phyloP scores from a whole-genome alignment of 2,329 filamentous ascomycete genomes.

The Colletotrichum tofieldiae region DNA sequence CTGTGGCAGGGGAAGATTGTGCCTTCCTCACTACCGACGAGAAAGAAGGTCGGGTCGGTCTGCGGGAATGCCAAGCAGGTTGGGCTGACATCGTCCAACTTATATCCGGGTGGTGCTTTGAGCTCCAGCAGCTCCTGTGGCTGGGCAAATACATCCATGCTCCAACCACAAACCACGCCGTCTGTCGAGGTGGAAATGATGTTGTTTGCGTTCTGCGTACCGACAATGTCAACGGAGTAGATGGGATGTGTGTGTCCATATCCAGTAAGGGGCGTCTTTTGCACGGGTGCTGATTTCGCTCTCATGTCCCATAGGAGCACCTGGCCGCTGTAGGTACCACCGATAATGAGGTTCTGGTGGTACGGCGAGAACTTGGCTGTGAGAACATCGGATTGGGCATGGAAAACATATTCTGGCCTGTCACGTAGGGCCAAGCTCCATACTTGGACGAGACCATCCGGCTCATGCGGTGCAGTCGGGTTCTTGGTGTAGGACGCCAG shows the following conservation, averaged over 20 bases:
- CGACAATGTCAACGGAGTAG: slow-evolving; percentile 95
- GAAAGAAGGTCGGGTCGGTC: slow-evolving; percentile 96
- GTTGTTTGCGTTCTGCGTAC: slow-evolving; percentile 98
- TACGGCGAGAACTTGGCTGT: slow-evolving; percentile 99
- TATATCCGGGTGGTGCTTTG: slow-evolving; percentile 86
- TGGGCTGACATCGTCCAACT: slow-evolving; percentile 94
- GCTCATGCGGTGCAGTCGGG: slow-evolving; percentile 92
- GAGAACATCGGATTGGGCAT: slow-evolving; percentile 94
- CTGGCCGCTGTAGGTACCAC: slow-evolving; percentile 96
- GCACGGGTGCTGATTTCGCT: slow-evolving; percentile 88
- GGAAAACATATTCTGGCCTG: slow-evolving; percentile 95
- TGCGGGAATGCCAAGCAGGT: slow-evolving; percentile 96
- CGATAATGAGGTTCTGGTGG: slow-evolving; percentile 95
- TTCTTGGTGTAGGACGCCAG: slow-evolving; percentile 98
- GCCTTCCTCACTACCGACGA: slow-evolving; percentile 96
- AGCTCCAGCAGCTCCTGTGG: slow-evolving; percentile 95
- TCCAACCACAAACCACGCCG: slow-evolving; percentile 97
- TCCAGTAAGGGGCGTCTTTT: slow-evolving; percentile 95
- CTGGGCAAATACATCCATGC: slow-evolving; percentile 96
- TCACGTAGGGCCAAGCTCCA: slow-evolving; percentile 98
- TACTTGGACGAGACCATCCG: slow-evolving; percentile 92
- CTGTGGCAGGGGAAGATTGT: slow-evolving; percentile 96
- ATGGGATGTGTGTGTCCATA: slow-evolving; percentile 97
- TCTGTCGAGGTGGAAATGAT: slow-evolving; percentile 98
- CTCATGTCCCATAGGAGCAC: slow-evolving; percentile 98